A percentile compares a stretch with the other conserved stretches of the same genome.
Evolutionary conservation across 306 rosid genomes (phyloP).

Genomic region (Bauhinia variegata): DNA sequence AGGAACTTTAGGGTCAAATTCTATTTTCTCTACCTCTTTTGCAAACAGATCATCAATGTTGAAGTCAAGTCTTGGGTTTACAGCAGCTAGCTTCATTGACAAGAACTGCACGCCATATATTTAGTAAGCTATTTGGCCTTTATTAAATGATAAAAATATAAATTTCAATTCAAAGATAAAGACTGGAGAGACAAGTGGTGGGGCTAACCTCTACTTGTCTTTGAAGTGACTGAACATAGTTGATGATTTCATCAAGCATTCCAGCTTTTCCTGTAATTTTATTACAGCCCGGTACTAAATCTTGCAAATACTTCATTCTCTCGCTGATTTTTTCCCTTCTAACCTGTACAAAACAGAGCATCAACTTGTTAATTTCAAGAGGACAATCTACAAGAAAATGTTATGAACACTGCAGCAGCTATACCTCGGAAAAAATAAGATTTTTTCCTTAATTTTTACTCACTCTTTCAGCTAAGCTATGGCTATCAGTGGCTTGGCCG

Average conservation of each 20-base stretch:
- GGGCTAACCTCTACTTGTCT: constrained; percentile 82
- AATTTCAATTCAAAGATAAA: constrained; percentile 12
- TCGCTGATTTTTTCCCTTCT: constrained; percentile 96
- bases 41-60: constrained; percentile 77
- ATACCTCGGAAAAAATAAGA: background rate
- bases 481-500: constrained; percentile 97
- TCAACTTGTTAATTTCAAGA: background rate
- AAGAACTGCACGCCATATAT: constrained; percentile 64
- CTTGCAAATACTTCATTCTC: constrained; percentile 94
- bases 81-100: constrained; percentile 95
- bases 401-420: background rate
- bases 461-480: constrained; percentile 94
- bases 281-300: constrained; percentile 97
- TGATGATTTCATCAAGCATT: constrained; percentile 97
- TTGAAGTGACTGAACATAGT: constrained; percentile 91
- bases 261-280: constrained; percentile 97
- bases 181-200: background rate
- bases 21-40: constrained; percentile 67
- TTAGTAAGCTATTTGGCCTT: constrained; percentile 6
- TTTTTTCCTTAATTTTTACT: constrained; percentile 34
- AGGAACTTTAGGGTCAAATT: background rate
- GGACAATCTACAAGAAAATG: constrained; percentile 5
- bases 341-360: constrained; percentile 50
- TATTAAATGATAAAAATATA: background rate
- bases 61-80: constrained; percentile 83